phyloP scores from a whole-genome alignment of 441 rosid genomes.

The Kokia cookei region DNA sequence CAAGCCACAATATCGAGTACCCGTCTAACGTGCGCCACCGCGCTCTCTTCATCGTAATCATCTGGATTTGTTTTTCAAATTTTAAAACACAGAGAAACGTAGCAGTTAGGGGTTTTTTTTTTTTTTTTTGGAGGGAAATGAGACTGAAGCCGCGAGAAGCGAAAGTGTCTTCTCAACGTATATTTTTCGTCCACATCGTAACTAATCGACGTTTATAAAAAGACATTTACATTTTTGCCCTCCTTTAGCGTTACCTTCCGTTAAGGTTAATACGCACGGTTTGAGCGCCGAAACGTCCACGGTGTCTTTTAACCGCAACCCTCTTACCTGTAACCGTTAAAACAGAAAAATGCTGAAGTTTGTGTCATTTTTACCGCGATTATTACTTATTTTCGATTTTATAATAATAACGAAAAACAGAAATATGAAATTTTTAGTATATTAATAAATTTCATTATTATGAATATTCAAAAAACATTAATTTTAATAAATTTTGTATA shows the following conservation, averaged over 20 bases:
- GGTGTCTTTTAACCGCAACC: constrained; percentile 43
- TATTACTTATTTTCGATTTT: not conserved
- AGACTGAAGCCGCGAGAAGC: not conserved
- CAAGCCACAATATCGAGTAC: constrained; percentile 59
- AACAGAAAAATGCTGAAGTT: not conserved
- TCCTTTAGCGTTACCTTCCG: constrained; percentile 45
- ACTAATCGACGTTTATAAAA: not conserved
- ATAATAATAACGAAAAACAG: not conserved
- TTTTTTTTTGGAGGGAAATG: not conserved
- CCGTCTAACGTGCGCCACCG: constrained; percentile 65
- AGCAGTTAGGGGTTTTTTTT: not conserved
- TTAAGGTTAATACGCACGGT: constrained; percentile 48
- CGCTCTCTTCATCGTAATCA: constrained; percentile 51
- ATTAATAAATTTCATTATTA: not conserved
- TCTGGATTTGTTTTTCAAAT: constrained; percentile 22
- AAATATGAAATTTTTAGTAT: not conserved
- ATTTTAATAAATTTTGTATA: not conserved
- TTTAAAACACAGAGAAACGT: not conserved
- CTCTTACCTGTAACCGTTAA: constrained; percentile 35
- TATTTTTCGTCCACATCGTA: not conserved
- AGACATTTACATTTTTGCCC: not conserved
- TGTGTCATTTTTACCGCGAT: not conserved
- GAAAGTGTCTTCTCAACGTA: not conserved
- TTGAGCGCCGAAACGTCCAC: constrained; percentile 62
- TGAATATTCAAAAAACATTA: not conserved